Conservation (phyloP, 352 stramenopile genomes). For the Globisporangium viniferum region DNA sequence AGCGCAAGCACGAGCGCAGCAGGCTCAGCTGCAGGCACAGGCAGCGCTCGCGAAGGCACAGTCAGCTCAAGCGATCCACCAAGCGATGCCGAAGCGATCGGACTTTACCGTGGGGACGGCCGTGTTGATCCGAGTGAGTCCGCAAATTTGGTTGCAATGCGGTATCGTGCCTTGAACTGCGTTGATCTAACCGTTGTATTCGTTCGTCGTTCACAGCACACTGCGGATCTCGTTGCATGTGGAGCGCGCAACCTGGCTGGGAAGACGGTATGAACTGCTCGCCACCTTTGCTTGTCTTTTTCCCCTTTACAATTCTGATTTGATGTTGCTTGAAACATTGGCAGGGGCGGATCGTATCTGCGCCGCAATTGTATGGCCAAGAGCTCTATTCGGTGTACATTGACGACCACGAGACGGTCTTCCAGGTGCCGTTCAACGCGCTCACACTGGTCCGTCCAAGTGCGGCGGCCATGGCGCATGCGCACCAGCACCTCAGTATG, state of each 20-base stretch:
- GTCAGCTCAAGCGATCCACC: constrained; percentile 11
- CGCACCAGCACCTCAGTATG: constrained; percentile 38
- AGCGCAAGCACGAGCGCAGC: constrained; percentile 7
- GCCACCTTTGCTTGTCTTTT: not conserved
- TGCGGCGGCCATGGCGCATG: constrained; percentile 31
- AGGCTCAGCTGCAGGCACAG: constrained; percentile 12
- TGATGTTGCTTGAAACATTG: not conserved
- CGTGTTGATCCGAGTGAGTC: constrained; percentile 65
- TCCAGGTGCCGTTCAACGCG: constrained; percentile 79
- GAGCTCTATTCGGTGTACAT: constrained; percentile 84
- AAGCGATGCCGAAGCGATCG: constrained; percentile 34
- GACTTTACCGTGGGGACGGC: constrained; percentile 64
- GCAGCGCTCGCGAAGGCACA: constrained; percentile 3
- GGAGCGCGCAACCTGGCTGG: constrained; percentile 69
- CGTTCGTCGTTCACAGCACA: constrained; percentile 37
- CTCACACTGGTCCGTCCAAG: constrained; percentile 49
- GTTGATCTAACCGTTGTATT: not conserved
- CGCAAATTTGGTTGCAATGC: not conserved
- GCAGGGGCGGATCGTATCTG: constrained; percentile 63
- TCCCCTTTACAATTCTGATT: not conserved
- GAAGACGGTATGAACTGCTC: constrained; percentile 37
- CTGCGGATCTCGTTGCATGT: constrained; percentile 66
- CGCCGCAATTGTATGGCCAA: constrained; percentile 71
- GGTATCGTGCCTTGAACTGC: not conserved
- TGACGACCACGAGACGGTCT: constrained; percentile 77